These are phyloP conservation scores for Fusarium denticulatum DNA, from an alignment of 2,329 filamentous ascomycete species.

Conservation along the genomic window DNA sequence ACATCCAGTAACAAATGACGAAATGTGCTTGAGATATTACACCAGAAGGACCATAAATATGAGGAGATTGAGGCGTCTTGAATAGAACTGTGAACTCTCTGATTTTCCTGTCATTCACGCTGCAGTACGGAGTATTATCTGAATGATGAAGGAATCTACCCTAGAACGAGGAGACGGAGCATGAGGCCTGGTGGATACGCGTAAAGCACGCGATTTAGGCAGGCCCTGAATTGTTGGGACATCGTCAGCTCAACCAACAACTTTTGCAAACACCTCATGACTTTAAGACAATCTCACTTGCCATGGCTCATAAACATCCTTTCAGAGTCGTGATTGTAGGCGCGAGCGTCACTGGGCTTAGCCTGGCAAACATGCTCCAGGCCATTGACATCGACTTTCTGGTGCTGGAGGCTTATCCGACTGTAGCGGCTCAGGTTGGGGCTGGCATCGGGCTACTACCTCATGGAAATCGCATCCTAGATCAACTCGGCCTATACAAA, in stretches of 20 bases:
- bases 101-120: too few relatives aligned
- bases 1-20: accelerated
- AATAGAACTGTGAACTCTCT: accelerated
- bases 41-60: too few relatives aligned
- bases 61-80: accelerated
- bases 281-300: too few relatives aligned
- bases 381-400: background rate
- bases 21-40: too few relatives aligned
- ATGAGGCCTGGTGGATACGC: background rate
- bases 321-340: background rate
- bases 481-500: background rate
- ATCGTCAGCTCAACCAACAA: background rate
- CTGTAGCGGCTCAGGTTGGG: background rate
- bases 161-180: background rate
- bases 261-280: too few relatives aligned
- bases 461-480: background rate
- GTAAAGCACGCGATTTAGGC: background rate
- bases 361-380: conserved; percentile 3
- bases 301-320: background rate
- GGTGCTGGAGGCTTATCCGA: background rate
- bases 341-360: background rate
- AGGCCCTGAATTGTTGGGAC: background rate
- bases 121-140: too few relatives aligned
- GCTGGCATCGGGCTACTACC: conserved; percentile 1
- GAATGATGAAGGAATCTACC: background rate